These are phyloP conservation scores for Cyberlindnera saturnus DNA, from an alignment of 805 yeast genomes.

Conservation along the genomic window DNA sequence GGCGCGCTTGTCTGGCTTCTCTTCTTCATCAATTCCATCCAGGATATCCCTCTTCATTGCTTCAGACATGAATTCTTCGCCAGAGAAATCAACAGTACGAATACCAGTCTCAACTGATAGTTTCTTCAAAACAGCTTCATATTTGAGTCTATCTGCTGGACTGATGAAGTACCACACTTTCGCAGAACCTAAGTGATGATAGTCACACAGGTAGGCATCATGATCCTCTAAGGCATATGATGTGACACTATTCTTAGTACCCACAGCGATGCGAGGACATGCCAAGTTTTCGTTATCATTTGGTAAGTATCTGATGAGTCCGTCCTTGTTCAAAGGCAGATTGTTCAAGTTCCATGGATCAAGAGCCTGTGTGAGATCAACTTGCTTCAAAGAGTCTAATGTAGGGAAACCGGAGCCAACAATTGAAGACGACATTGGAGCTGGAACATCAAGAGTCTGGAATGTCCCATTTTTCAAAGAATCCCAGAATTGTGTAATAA, in stretches of 20 bases:
- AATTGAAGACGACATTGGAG: conserved; percentile 26
- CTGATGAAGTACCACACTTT: conserved; percentile 61
- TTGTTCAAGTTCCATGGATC: conserved; percentile 56
- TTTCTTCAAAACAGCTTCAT: conserved; percentile 48
- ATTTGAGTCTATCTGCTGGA: conserved; percentile 45
- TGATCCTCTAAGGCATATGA: conserved; percentile 61
- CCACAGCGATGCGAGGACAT: conserved; percentile 41
- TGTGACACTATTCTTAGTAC: conserved; percentile 47
- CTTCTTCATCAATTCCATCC: conserved; percentile 15
- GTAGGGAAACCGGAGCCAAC: conserved; percentile 36
- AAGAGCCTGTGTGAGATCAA: background rate
- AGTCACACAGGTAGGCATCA: conserved; percentile 46
- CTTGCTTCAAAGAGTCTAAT: conserved; percentile 12
- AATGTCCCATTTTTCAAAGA: conserved; percentile 26
- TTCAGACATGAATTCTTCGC: conserved; percentile 5
- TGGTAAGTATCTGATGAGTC: conserved; percentile 41
- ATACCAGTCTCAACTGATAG: background rate
- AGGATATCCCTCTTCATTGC: conserved; percentile 14
- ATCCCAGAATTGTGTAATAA: conserved; percentile 18
- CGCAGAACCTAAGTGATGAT: conserved; percentile 48
- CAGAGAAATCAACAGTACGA: background rate
- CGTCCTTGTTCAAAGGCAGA: conserved; percentile 42
- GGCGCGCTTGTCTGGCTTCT: conserved; percentile 11
- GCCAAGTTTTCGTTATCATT: conserved; percentile 36
- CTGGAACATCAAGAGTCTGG: conserved; percentile 33